Evolutionary conservation across 2,329 filamentous ascomycete species (phyloP).

Genomic region (Arthrobotrys pseudoclavata): DNA sequence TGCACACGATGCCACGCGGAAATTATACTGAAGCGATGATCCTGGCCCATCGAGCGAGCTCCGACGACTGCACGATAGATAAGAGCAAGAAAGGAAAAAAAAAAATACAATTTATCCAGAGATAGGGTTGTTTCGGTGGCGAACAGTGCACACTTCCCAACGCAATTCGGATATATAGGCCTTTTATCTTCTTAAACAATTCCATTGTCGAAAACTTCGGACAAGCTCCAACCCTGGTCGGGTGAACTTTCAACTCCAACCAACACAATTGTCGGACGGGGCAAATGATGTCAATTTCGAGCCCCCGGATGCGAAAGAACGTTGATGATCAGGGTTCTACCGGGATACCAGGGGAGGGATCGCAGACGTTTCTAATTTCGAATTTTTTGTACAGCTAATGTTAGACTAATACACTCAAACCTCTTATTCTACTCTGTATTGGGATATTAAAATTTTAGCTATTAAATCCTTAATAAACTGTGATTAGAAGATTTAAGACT

Average conservation of each 20-base stretch:
- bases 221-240: constrained; percentile 1
- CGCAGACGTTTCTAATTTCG: constrained; percentile 24
- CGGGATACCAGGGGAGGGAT: background rate
- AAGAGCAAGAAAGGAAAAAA: background rate
- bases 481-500: background rate
- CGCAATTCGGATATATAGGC: constrained; percentile 10
- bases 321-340: background rate
- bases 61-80: constrained; percentile 48
- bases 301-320: background rate
- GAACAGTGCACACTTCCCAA: background rate
- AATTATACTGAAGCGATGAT: constrained; percentile 38
- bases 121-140: constrained; percentile 43
- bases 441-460: background rate
- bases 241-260: background rate
- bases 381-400: constrained; percentile 6
- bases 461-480: background rate
- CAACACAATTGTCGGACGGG: constrained; percentile 6
- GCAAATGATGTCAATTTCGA: background rate
- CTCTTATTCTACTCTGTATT: background rate
- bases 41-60: constrained; percentile 32
- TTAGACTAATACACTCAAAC: background rate
- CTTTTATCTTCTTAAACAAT: constrained; percentile 30
- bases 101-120: constrained; percentile 47
- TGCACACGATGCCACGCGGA: constrained; percentile 40
- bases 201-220: constrained; percentile 23